Conservation (phyloP, 2,329 filamentous ascomycete genomes). For the Cladorrhinum sp. region DNA sequence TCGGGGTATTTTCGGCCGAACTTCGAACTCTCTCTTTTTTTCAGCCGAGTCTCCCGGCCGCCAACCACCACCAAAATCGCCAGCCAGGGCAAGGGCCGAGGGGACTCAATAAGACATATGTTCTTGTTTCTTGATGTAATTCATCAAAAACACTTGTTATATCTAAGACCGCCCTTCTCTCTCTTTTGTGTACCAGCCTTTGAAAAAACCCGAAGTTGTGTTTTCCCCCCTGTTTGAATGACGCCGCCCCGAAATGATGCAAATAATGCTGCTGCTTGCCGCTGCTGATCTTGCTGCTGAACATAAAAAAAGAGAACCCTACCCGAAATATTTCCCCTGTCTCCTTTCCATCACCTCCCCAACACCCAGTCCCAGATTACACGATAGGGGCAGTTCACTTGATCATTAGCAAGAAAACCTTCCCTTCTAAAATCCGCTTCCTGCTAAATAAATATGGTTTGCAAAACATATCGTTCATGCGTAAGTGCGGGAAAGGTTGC, state of each 20-base stretch:
- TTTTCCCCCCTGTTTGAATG: background rate
- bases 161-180: background rate
- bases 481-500: conserved; percentile 94
- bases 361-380: conserved; percentile 17
- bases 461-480: conserved; percentile 44
- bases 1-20: background rate
- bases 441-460: background rate
- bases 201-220: background rate
- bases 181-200: conserved; percentile 1
- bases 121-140: background rate
- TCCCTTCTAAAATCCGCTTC: background rate
- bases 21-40: background rate
- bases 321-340: background rate
- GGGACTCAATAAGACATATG: background rate
- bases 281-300: background rate
- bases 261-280: background rate
- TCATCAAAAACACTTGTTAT: background rate
- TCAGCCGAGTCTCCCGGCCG: background rate
- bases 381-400: conserved; percentile 9
- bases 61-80: background rate
- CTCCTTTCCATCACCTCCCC: background rate
- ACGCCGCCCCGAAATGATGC: background rate
- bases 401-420: background rate
- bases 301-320: background rate
- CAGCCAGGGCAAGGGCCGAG: background rate